Percentiles rank a stretch among this genome's conserved stretches.
Evolutionary conservation across 75 land plant genomes (phyloP).

Genomic region (Pseudotsuga menziesii): DNA sequence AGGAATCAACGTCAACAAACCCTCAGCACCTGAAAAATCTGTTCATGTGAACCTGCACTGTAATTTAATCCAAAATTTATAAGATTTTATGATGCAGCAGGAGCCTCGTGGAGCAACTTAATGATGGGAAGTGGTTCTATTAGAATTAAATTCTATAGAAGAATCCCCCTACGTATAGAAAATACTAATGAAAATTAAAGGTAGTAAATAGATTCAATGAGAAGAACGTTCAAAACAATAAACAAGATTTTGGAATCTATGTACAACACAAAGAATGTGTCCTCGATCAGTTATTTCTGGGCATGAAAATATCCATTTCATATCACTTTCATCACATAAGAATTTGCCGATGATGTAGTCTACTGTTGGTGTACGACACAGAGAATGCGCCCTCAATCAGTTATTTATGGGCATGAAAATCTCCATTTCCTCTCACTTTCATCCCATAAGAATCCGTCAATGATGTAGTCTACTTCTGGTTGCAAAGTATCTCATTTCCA

Average conservation of each 20-base stretch:
- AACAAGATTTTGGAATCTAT: neutral
- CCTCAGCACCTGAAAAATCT: too few species aligned
- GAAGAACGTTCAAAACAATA: neutral
- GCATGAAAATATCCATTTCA: too few species aligned
- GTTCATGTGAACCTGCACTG: too few species aligned
- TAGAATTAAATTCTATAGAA: neutral
- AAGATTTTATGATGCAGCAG: neutral
- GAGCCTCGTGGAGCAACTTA: neutral
- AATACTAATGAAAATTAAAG: neutral
- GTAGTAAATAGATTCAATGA: neutral
- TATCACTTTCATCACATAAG: too few species aligned
- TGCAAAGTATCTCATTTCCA: neutral
- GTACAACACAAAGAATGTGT: too few species aligned
- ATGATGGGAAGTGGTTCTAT: neutral
- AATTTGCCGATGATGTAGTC: too few species aligned
- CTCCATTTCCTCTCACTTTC: neutral
- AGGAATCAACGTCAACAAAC: too few species aligned
- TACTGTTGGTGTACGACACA: too few species aligned
- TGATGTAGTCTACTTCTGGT: too few species aligned
- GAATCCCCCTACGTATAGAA: neutral
- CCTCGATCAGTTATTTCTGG: too few species aligned
- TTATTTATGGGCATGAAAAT: neutral
- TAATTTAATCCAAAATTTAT: too few species aligned
- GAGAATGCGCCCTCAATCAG: neutral
- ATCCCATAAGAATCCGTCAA: too few species aligned